phyloP scores from a whole-genome alignment of 2,329 filamentous ascomycete genomes.

The Penicillium sp. region DNA sequence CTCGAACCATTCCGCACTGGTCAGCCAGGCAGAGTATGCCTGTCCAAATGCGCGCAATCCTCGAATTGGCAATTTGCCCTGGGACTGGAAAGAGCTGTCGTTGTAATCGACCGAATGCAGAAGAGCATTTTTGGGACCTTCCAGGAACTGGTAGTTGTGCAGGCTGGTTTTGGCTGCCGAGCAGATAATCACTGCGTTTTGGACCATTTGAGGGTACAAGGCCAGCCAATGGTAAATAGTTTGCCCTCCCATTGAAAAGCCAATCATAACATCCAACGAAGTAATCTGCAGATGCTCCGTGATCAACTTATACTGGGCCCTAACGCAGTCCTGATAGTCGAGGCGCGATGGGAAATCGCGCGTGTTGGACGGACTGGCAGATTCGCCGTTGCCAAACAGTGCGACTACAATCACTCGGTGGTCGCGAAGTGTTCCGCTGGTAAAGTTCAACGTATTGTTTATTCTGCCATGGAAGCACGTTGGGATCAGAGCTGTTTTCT shows the following conservation, averaged over 20 bases:
- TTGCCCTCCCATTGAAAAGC: slow-evolving; percentile 54
- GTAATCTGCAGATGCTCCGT: slow-evolving; percentile 35
- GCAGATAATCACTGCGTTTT: slow-evolving; percentile 46
- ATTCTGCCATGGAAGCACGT: slow-evolving; percentile 58
- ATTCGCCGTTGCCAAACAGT: slow-evolving; percentile 51
- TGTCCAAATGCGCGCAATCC: slow-evolving; percentile 48
- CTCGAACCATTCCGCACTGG: slow-evolving; percentile 49
- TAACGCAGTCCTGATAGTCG: slow-evolving; percentile 47
- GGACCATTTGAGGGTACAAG: slow-evolving; percentile 45
- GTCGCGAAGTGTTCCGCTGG: slow-evolving; percentile 39
- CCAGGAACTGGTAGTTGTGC: slow-evolving; percentile 51
- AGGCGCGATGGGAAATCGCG: slow-evolving; percentile 37
- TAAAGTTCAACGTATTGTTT: slow-evolving; percentile 50
- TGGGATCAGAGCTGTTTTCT: slow-evolving; percentile 49
- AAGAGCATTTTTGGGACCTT: slow-evolving; percentile 47
- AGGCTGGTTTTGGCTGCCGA: slow-evolving; percentile 47
- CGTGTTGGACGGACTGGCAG: slow-evolving; percentile 48
- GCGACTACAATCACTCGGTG: slow-evolving; percentile 50
- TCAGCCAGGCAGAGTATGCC: slow-evolving; percentile 50
- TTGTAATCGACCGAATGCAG: slow-evolving; percentile 44
- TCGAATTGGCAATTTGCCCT: slow-evolving; percentile 28
- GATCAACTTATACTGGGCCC: slow-evolving; percentile 43
- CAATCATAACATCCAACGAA: slow-evolving; percentile 43
- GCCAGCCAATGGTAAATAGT: slow-evolving; percentile 49
- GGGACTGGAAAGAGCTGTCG: slow-evolving; percentile 27